A percentile compares a stretch with the other conserved stretches of the same genome.
phyloP scores from a whole-genome alignment of 495 filamentous ascomycete species.

The Cryomyces minteri region DNA sequence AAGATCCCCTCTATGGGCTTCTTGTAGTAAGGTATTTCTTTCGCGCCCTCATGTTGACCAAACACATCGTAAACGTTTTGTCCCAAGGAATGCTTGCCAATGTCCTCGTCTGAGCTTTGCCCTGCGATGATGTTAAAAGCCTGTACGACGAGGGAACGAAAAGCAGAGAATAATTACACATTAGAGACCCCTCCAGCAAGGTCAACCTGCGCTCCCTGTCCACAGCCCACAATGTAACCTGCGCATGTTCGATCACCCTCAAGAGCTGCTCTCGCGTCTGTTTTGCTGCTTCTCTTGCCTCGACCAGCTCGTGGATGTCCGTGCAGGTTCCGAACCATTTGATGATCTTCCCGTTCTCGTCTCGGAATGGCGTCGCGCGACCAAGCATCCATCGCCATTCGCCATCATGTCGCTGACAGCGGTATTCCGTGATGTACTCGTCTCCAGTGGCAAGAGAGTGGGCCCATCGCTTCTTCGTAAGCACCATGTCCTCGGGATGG shows the following conservation, averaged over 20 bases:
- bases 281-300: conserved; percentile 37
- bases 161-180: conserved; percentile 8
- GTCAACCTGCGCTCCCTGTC: conserved; percentile 36
- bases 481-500: conserved; percentile 37
- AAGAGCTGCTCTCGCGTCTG: conserved; percentile 41
- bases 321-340: conserved; percentile 63
- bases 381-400: conserved; percentile 54
- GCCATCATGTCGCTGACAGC: conserved; percentile 36
- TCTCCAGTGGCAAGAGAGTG: conserved; percentile 44
- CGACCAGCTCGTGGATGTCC: conserved; percentile 45
- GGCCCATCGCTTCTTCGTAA: conserved; percentile 30
- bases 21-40: conserved; percentile 26
- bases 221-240: conserved; percentile 49
- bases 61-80: conserved; percentile 41
- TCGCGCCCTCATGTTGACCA: conserved; percentile 13
- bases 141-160: too few relatives aligned
- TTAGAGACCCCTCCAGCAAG: conserved; percentile 42
- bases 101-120: conserved; percentile 13
- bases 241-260: conserved; percentile 47
- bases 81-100: conserved; percentile 23
- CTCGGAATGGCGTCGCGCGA: conserved; percentile 39
- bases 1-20: conserved; percentile 39
- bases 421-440: conserved; percentile 45
- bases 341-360: conserved; percentile 40
- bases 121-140: conserved; percentile 1